Base-by-base conservation (phyloP, 2,329 filamentous ascomycete species). In the Aspergillus oerlinghausenensis region DNA sequence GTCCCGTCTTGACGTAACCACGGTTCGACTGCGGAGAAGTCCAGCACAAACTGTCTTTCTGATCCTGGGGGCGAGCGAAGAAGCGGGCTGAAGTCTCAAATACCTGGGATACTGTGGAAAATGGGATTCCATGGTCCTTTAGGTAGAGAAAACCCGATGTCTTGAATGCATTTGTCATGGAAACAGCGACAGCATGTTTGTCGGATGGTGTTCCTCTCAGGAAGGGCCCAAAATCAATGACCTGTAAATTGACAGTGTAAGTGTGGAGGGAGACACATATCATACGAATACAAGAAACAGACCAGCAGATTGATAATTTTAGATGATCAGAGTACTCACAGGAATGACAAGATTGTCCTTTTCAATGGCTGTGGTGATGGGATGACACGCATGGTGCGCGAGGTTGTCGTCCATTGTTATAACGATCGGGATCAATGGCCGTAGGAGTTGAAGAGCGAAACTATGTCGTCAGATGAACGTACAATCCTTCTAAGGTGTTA, bases 141-240 rank as follows among this genome's bases (percentile, higher is more conserved):
- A 96, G 84, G 75, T 96, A 96, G 68, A 97, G 84, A 79, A 97
- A 96, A 56, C 92, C 92, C 2, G 92, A 89, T 1, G 83, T 87
- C 66, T 92, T 88, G 77, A 97, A 96, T 45, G 90, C 92, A 53
- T 85, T 70, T 11, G 93, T 85, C 63, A 96, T 86, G 43, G 88
- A 84, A 53, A 84, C 75, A 23, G 91, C 92, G 1, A 89, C 85
- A 47, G 81, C 75, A 51, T 81, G 77, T 64, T 87, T 88, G 63
- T 88, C 78, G 9, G 79, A 66, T 0, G 82, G 76, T 21, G 81
- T 80, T 35, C 88, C 88, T 56, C 80, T 74, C 25, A 90, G 83
- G 73, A 92, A 94, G 47, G 80, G 80, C 11, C 84, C 84, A 71
- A 95, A 92, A 79, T 95, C 86, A 69, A 92, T 89, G 65, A 92